Percentiles rank a stretch among this genome's conserved stretches.
These are phyloP conservation scores for Eudorina sp. DNA, from an alignment of 139 green algal genomes.

Conservation along the genomic window DNA sequence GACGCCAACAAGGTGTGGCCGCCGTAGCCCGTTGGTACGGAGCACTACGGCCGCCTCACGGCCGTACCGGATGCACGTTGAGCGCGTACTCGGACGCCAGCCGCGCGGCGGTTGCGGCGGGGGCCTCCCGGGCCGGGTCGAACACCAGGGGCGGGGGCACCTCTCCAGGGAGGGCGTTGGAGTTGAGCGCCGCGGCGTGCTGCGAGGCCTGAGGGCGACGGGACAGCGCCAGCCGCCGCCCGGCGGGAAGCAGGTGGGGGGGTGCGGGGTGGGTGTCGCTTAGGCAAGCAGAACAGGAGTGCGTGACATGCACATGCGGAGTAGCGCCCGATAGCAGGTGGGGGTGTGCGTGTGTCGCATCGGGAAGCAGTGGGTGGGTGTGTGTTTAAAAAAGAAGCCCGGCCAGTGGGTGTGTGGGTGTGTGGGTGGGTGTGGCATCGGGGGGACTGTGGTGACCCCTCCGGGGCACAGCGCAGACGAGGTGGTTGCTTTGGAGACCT, in stretches of 20 bases:
- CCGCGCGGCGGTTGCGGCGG: constrained; percentile 53
- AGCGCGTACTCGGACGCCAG: constrained; percentile 65
- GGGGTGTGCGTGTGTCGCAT: too few relatives aligned
- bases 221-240: too few relatives aligned
- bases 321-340: too few relatives aligned
- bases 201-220: constrained; percentile 73
- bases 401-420: too few relatives aligned
- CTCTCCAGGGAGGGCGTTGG: constrained; percentile 58
- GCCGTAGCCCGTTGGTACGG: neutral
- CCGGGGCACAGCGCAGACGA: too few relatives aligned
- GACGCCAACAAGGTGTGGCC: too few relatives aligned
- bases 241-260: neutral
- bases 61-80: constrained; percentile 75
- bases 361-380: too few relatives aligned
- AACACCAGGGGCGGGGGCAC: constrained; percentile 68
- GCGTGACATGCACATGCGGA: too few relatives aligned
- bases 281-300: too few relatives aligned
- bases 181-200: constrained; percentile 69
- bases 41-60: too few relatives aligned
- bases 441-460: neutral
- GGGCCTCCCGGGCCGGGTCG: constrained; percentile 46
- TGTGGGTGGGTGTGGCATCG: neutral
- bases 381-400: too few relatives aligned
- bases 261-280: neutral
- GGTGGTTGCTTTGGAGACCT: too few relatives aligned